Evolutionary conservation across 805 yeast genomes (phyloP).

Genomic region (Kluyveromyces wickerhamii): DNA sequence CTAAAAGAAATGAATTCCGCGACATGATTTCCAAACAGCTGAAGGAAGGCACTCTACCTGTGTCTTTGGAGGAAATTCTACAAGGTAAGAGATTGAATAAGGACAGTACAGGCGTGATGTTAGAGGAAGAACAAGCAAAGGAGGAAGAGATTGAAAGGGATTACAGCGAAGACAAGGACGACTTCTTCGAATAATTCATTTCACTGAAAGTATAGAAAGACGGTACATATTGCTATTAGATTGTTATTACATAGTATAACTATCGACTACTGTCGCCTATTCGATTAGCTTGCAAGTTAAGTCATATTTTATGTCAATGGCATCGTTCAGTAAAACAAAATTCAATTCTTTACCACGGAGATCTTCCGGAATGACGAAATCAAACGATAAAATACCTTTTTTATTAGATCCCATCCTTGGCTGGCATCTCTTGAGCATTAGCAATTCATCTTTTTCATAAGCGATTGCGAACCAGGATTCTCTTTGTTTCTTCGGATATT

Average conservation of each 20-base stretch:
- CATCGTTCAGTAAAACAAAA: constrained; percentile 56
- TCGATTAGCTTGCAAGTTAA: constrained; percentile 16
- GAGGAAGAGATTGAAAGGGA: constrained; percentile 15
- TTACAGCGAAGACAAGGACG: constrained; percentile 25
- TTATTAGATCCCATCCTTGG: constrained; percentile 36
- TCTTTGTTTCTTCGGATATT: constrained; percentile 83
- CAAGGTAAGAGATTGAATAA: constrained; percentile 28
- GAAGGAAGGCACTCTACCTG: constrained; percentile 46
- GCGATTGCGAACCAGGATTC: constrained; percentile 88
- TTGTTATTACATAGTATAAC: not conserved
- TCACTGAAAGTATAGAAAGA: not conserved
- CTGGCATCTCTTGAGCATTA: constrained; percentile 66
- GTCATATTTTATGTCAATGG: constrained; percentile 46
- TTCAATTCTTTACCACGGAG: constrained; percentile 39
- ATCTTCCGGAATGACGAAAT: constrained; percentile 42
- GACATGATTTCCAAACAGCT: constrained; percentile 45
- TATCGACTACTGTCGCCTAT: too few relatives aligned
- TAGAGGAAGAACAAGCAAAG: constrained; percentile 10
- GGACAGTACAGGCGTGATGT: constrained; percentile 19
- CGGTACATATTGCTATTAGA: not conserved
- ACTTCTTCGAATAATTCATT: constrained; percentile 35
- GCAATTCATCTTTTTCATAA: constrained; percentile 42
- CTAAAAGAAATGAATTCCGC: constrained; percentile 40
- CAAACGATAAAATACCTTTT: constrained; percentile 31
- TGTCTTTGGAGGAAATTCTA: constrained; percentile 42